Base-by-base conservation (phyloP, 2,329 filamentous ascomycete genomes). In the Hypoxylon sp. region DNA sequence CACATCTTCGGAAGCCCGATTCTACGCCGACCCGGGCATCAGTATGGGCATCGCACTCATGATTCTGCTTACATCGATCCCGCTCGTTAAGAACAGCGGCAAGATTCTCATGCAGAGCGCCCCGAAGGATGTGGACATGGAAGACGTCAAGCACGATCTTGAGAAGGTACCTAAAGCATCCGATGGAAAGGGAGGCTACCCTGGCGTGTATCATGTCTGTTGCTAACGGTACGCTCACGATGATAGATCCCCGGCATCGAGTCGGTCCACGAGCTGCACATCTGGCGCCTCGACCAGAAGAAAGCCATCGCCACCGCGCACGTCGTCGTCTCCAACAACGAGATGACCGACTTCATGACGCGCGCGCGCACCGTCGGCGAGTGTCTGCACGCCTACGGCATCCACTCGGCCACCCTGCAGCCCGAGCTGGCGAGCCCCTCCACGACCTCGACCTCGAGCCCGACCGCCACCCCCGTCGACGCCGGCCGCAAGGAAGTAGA, bases 311-410 rank as follows among this genome's bases (percentile, higher is more conserved):
- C 91, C 6, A 88, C 88, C 0, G 90, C 88, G 1, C 90, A 92
- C 71, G 79, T 93, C 1, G 82, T 89, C 0, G 84, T 92, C 15
- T 81, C 83, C 1, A 84, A 87, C 64, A 79, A 83, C 53, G 82
- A 83, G 7, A 75, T 91, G 22, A 74, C 79, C 34, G 79, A 79
- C 51, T 92, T 92, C 72, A 83, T 86, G 77, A 79, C 81, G 52
- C 84, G 85, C 62, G 87, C 88, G 1, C 85, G 83, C 69, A 85
- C 84, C 1, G 85, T 91, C 55, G 84, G 84, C 61, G 85, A 92
- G 73, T 92, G 89, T 72, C 82, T 93, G 39, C 89, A 91, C 70
- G 88, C 85, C 1, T 92, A 92, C 70, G 91, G 89, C 4, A 87
- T 93, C 63, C 89, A 93, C 74, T 90, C 88, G 11, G 83, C 81